phyloP scores from a whole-genome alignment of 2,329 filamentous ascomycete genomes.

The Colletotrichum lini region DNA sequence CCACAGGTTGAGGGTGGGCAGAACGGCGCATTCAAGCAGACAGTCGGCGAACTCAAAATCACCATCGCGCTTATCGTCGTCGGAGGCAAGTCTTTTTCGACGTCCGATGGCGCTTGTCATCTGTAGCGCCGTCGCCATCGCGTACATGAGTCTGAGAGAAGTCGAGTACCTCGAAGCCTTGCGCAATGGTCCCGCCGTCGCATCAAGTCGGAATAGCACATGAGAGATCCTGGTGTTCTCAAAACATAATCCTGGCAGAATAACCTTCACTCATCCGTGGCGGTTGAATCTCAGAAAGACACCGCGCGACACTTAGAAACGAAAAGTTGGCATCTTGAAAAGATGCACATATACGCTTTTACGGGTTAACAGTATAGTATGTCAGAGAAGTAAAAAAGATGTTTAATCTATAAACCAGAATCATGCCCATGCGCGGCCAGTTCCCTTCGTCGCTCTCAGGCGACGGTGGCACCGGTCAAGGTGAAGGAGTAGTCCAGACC shows the following conservation, averaged over 20 bases:
- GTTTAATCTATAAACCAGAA: slow-evolving; percentile 7
- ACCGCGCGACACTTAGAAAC: not conserved
- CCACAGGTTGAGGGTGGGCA: not conserved
- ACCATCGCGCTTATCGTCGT: not conserved
- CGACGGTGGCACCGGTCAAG: slow-evolving; percentile 50
- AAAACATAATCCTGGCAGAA: too few relatives aligned
- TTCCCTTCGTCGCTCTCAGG: not conserved
- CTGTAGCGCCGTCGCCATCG: not conserved
- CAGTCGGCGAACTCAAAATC: not conserved
- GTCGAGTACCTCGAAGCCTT: not conserved
- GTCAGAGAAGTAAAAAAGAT: slow-evolving; percentile 9
- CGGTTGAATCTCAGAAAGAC: too few relatives aligned
- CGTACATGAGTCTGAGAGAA: not conserved
- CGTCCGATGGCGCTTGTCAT: slow-evolving; percentile 1
- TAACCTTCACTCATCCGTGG: too few relatives aligned
- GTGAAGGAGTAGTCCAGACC: slow-evolving; percentile 57
- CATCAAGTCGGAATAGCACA: not conserved
- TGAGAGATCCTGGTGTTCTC: not conserved
- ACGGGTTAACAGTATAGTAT: slow-evolving; percentile 14
- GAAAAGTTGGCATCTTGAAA: slow-evolving; percentile 14
- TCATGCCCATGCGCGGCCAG: not conserved
- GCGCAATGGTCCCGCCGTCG: not conserved
- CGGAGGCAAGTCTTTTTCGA: not conserved
- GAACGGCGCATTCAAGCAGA: not conserved
- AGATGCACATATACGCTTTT: slow-evolving; percentile 11